These are phyloP conservation scores for Trichoderma arundinaceum DNA, from an alignment of 2,329 filamentous ascomycete genomes.

Conservation along the genomic window DNA sequence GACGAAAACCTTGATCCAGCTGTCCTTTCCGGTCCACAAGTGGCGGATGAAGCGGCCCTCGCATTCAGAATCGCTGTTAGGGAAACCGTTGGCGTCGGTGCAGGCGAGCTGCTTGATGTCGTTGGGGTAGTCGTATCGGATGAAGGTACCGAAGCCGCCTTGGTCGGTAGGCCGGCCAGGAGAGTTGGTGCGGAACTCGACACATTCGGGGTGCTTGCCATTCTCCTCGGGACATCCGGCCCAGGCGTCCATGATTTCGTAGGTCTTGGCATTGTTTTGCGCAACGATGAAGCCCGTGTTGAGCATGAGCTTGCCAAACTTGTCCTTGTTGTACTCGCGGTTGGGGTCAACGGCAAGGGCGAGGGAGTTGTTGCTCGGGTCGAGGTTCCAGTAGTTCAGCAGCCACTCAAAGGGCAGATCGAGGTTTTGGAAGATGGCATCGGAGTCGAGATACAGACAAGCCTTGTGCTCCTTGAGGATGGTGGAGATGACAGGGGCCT, in stretches of 20 bases:
- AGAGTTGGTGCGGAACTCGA: slow-evolving; percentile 45
- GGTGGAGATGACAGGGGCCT: slow-evolving; percentile 50
- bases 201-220: slow-evolving; percentile 48
- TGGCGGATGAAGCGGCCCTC: slow-evolving; percentile 51
- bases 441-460: slow-evolving; percentile 53
- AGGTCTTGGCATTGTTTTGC: slow-evolving; percentile 56
- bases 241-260: slow-evolving; percentile 57
- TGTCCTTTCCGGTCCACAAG: slow-evolving; percentile 51
- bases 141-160: slow-evolving; percentile 52
- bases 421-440: slow-evolving; percentile 52
- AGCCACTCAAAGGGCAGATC: slow-evolving; percentile 55
- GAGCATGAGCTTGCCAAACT: slow-evolving; percentile 49
- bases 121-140: slow-evolving; percentile 50
- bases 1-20: slow-evolving; percentile 49
- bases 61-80: slow-evolving; percentile 47
- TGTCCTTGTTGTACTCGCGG: slow-evolving; percentile 48
- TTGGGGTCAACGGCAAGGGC: slow-evolving; percentile 50
- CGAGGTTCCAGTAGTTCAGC: slow-evolving; percentile 54
- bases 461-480: slow-evolving; percentile 52
- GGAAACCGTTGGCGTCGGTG: slow-evolving; percentile 52
- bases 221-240: slow-evolving; percentile 49
- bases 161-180: slow-evolving; percentile 51
- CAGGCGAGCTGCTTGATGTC: slow-evolving; percentile 50
- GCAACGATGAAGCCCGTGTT: slow-evolving; percentile 62
- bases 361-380: slow-evolving; percentile 48